A percentile compares a stretch with the other conserved stretches of the same genome.
Evolutionary conservation across 2,329 filamentous ascomycete species (phyloP).

Genomic region (Aspergillus sp.): DNA sequence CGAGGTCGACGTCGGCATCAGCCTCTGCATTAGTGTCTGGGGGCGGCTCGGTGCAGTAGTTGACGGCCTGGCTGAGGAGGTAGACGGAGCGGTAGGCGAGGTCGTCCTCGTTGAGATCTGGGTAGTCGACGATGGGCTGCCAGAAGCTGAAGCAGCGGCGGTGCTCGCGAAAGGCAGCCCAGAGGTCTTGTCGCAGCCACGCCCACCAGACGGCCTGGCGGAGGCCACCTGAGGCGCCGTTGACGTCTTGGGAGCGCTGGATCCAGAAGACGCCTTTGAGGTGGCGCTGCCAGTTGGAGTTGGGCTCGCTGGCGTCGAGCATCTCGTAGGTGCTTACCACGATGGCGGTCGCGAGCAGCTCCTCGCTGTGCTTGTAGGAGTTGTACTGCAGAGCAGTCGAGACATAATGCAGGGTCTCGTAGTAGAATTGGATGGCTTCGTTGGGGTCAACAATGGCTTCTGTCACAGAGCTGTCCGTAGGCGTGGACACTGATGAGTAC

Average conservation of each 20-base stretch:
- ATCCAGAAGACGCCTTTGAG: slow-evolving; percentile 68
- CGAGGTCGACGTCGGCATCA: background rate
- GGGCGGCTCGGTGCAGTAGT: background rate
- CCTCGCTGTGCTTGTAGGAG: slow-evolving; percentile 57
- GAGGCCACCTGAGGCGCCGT: slow-evolving; percentile 59
- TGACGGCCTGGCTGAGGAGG: background rate
- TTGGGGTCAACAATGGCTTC: background rate
- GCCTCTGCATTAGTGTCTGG: background rate
- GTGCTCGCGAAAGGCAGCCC: slow-evolving; percentile 62
- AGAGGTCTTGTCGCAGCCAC: slow-evolving; percentile 65
- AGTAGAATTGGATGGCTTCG: slow-evolving; percentile 53
- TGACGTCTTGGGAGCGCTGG: slow-evolving; percentile 61
- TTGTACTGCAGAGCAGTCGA: slow-evolving; percentile 59
- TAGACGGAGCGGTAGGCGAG: background rate
- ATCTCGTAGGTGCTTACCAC: slow-evolving; percentile 67
- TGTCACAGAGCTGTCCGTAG: background rate
- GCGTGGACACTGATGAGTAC: background rate
- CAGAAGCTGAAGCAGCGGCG: slow-evolving; percentile 60
- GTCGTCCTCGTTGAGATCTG: background rate
- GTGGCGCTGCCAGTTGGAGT: slow-evolving; percentile 61
- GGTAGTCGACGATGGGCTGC: slow-evolving; percentile 22
- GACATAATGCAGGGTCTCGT: slow-evolving; percentile 62
- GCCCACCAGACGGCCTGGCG: slow-evolving; percentile 64
- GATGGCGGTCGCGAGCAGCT: slow-evolving; percentile 60
- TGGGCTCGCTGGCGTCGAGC: slow-evolving; percentile 53